phyloP scores from a whole-genome alignment of 2,329 filamentous ascomycete genomes.

The Emergomyces africanus region DNA sequence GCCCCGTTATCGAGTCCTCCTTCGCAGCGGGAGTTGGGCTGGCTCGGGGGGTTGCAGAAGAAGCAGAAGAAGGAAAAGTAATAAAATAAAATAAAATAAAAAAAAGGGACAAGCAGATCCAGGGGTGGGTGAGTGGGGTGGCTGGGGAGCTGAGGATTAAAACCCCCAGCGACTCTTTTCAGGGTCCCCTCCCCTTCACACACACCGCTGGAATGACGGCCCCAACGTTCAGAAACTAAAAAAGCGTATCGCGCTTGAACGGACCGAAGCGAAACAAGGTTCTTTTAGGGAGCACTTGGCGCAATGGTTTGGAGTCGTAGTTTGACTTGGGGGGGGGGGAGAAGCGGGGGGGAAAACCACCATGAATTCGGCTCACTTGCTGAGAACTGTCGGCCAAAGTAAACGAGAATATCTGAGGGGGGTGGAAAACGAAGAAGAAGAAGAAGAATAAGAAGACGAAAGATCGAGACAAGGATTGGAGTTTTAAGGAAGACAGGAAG shows the following conservation, averaged over 20 bases:
- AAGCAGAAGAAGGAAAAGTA: background rate
- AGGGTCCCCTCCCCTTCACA: background rate
- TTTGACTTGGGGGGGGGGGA: background rate
- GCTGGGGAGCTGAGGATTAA: background rate
- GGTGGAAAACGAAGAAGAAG: background rate
- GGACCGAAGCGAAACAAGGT: background rate
- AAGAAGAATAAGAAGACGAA: background rate
- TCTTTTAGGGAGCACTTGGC: background rate
- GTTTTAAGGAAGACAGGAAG: no score
- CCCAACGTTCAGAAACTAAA: background rate
- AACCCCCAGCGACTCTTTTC: background rate
- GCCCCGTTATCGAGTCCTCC: background rate
- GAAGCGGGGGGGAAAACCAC: background rate
- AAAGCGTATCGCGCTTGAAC: background rate
- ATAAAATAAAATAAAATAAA: no score
- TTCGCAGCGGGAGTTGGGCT: background rate
- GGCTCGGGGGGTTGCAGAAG: no score
- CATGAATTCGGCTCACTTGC: background rate
- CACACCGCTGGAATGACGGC: slow-evolving; percentile 1
- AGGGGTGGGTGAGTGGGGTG: background rate
- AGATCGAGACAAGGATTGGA: no score
- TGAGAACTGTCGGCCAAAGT: background rate
- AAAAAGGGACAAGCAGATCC: background rate
- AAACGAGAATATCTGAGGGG: background rate
- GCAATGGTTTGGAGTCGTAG: background rate